phyloP scores from a whole-genome alignment of 352 stramenopile genomes.

The Phytophthora brassicae region DNA sequence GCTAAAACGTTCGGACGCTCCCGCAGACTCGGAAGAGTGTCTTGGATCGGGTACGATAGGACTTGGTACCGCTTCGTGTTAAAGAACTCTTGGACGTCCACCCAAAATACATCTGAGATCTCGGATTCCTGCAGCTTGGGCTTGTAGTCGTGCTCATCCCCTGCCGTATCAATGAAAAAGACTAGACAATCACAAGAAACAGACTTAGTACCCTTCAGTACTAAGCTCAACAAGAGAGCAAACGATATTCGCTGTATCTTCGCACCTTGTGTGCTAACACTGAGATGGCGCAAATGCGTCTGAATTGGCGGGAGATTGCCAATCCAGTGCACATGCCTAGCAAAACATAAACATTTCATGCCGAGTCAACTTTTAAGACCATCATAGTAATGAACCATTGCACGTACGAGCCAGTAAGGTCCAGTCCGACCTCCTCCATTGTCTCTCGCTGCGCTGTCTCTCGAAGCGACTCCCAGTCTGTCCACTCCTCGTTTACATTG shows the following conservation, averaged over 20 bases:
- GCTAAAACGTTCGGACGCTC: slow-evolving; percentile 36
- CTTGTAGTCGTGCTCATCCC: slow-evolving; percentile 48
- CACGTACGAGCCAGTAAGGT: slow-evolving; percentile 60
- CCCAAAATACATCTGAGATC: slow-evolving; percentile 82
- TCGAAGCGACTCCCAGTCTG: slow-evolving; percentile 63
- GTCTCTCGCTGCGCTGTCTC: slow-evolving; percentile 80
- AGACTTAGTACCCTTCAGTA: too few relatives aligned
- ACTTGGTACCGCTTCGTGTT: slow-evolving; percentile 55
- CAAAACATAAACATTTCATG: slow-evolving; percentile 4
- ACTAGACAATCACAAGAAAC: slow-evolving; percentile 33
- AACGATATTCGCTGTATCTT: not conserved
- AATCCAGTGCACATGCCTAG: slow-evolving; percentile 70
- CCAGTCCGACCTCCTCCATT: slow-evolving; percentile 79
- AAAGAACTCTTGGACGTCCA: slow-evolving; percentile 79
- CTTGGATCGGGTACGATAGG: slow-evolving; percentile 60
- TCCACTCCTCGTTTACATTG: slow-evolving; percentile 36
- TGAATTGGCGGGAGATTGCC: slow-evolving; percentile 56
- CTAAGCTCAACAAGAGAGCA: not conserved
- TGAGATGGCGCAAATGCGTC: slow-evolving; percentile 65
- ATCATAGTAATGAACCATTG: not conserved
- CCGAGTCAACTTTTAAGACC: not conserved
- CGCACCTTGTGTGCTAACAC: slow-evolving; percentile 67
- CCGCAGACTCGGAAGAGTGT: slow-evolving; percentile 49
- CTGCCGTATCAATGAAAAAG: slow-evolving; percentile 66
- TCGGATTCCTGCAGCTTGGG: slow-evolving; percentile 62